Evolutionary conservation across 768 basidiomycete species (phyloP).

Genomic region (Boletus tomentosulus): DNA sequence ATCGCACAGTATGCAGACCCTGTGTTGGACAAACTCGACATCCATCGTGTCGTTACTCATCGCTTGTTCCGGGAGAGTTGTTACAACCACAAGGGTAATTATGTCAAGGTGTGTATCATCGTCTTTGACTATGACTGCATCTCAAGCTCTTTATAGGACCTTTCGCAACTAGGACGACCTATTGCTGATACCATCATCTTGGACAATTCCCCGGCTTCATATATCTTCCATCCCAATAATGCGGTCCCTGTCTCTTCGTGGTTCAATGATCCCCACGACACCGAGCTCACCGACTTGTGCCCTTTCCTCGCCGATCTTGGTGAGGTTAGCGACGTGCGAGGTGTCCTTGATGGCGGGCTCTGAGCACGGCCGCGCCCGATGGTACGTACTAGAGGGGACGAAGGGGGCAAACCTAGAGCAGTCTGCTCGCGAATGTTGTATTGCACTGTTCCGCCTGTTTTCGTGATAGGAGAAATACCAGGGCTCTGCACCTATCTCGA

Average conservation of each 20-base stretch:
- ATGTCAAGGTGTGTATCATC: conserved; percentile 79
- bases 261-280: conserved; percentile 99
- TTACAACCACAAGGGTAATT: conserved; percentile 98
- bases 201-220: conserved; percentile 98
- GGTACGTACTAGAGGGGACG: conserved; percentile 20
- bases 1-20: conserved; percentile 88
- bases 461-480: conserved; percentile 30
- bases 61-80: conserved; percentile 97
- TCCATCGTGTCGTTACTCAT: conserved; percentile 88
- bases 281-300: conserved; percentile 91
- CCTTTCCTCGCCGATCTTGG: conserved; percentile 90
- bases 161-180: conserved; percentile 94
- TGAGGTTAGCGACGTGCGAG: conserved; percentile 84
- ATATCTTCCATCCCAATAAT: conserved; percentile 99
- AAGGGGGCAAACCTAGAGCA: conserved; percentile 11
- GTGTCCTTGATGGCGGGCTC: conserved; percentile 83
- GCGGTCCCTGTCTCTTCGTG: conserved; percentile 98
- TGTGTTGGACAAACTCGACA: conserved; percentile 94
- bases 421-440: conserved; percentile 24
- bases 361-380: conserved; percentile 32
- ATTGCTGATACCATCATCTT: conserved; percentile 94
- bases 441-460: conserved; percentile 27
- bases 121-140: background rate
- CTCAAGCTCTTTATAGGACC: conserved; percentile 57
- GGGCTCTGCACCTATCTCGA: conserved; percentile 15